A percentile compares a stretch with the other conserved stretches of the same genome.
Evolutionary conservation across 2,329 filamentous ascomycete genomes (phyloP).

Genomic region (Microsporum ferrugineum): DNA sequence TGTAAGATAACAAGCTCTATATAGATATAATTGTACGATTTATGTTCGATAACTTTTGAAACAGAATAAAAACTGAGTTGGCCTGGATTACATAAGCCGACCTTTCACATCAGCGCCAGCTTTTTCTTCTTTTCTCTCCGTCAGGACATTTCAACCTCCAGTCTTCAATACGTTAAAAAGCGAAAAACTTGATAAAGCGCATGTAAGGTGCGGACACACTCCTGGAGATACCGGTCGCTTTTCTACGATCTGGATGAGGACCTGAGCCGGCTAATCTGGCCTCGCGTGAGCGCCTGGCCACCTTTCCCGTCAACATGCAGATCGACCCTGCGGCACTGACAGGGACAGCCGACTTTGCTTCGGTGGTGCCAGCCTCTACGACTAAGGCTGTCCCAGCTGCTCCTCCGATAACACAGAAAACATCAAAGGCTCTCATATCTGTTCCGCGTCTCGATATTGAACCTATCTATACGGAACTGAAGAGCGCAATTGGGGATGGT

Average conservation of each 20-base stretch:
- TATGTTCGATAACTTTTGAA: no score
- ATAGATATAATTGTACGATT: no score
- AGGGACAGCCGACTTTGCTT: slow-evolving; percentile 29
- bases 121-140: no score
- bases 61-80: no score
- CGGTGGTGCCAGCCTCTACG: slow-evolving; percentile 21
- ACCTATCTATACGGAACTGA: slow-evolving; percentile 51
- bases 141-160: no score
- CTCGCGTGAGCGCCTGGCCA: slow-evolving; percentile 30
- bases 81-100: no score
- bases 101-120: no score
- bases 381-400: slow-evolving; percentile 20
- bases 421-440: slow-evolving; percentile 40
- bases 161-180: background rate
- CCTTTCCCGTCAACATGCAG: slow-evolving; percentile 31
- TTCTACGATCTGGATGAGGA: slow-evolving; percentile 28
- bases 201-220: background rate
- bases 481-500: slow-evolving; percentile 47
- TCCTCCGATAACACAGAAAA: slow-evolving; percentile 30
- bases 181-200: background rate
- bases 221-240: background rate
- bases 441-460: slow-evolving; percentile 53
- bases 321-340: slow-evolving; percentile 36
- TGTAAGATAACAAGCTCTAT: no score
- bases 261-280: slow-evolving; percentile 27